Conservation (phyloP, 495 filamentous ascomycete species). For the Polyplosphaeria fusca region DNA sequence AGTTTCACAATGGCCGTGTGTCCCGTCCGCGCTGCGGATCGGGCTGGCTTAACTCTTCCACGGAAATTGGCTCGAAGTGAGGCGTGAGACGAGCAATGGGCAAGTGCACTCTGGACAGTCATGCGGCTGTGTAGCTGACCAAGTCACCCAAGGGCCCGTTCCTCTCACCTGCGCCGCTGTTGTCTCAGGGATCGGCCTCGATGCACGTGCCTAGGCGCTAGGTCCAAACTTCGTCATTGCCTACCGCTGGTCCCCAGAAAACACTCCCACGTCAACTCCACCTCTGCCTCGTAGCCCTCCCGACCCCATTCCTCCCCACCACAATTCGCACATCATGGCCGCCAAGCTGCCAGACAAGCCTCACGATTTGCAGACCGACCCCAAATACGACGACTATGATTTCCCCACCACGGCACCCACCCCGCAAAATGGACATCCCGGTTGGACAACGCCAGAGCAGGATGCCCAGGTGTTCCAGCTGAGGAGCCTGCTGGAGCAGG, state of each 20-base stretch:
- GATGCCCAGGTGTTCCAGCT: constrained; percentile 87
- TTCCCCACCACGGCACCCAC: constrained; percentile 76
- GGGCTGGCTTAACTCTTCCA: background rate
- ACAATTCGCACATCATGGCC: constrained; percentile 20
- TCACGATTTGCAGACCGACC: constrained; percentile 59
- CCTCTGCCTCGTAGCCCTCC: too few relatives aligned
- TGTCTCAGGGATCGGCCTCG: too few relatives aligned
- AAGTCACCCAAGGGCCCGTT: too few relatives aligned
- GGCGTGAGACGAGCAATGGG: too few relatives aligned
- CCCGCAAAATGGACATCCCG: constrained; percentile 73
- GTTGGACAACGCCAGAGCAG: constrained; percentile 81
- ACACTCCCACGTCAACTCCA: background rate
- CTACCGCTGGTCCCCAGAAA: too few relatives aligned
- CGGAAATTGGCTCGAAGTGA: too few relatives aligned
- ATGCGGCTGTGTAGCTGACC: too few relatives aligned
- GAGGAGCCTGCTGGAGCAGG: constrained; percentile 75
- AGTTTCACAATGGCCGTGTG: background rate
- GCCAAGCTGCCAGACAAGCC: constrained; percentile 7
- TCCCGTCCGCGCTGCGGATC: background rate
- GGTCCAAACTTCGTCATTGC: constrained; percentile 28
- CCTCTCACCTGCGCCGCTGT: too few relatives aligned
- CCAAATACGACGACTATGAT: constrained; percentile 96
- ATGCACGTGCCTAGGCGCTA: too few relatives aligned
- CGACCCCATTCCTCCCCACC: too few relatives aligned
- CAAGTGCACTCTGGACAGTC: too few relatives aligned